Evolutionary conservation across 805 yeast species (phyloP), one percentile per base, ranked within the genome.

Genomic region (Monosporozyma unispora): DNA sequence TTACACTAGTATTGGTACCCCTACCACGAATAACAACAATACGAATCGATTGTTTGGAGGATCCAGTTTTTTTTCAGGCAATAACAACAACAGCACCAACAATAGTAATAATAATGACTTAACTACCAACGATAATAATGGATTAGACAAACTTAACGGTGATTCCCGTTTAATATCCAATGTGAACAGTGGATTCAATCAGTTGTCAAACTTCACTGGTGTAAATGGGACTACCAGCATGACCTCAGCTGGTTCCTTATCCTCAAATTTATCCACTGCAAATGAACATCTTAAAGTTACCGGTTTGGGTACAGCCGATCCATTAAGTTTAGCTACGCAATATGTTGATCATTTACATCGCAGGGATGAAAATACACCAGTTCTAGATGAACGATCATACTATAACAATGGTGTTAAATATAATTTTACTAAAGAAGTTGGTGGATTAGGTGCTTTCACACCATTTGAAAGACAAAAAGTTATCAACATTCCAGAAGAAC

Each of bases 401-500:
- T 70, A 78, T 45, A 79, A 80, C 40, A 75, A 77, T 55, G 78
- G 84, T 45, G 81, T 80, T 48, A 74, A 82, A 53, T 89, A 86
- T 60, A 83, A 80, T 59, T 86, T 79, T 63, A 80, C 78, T 53
- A 78, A 75, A 54, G 72, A 70, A 8, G 59, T 67, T 2, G 72
- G 70, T 21, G 74, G 74, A 0, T 54, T 72, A 35, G 74, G 75
- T 4, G 64, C 76, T 1, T 82, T 81, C 54, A 76, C 85, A n/a
- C 82, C 96, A 8, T 89, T 88, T 64, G 90, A 82, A 60, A 82
- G 83, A 59, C 73, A 83, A 2, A 75, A 77, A 31, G 80, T 82
- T 47, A 72, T 82, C 51, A 80, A 78, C 58, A 78, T 90, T 46
- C 97, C 97, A 0, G 96, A 89, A 62, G 80, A 77, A 53, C 80